Evolutionary conservation across 345 rosid species (phyloP), one percentile per base, ranked within the genome.

Genomic region (Gynandropsis gynandra): DNA sequence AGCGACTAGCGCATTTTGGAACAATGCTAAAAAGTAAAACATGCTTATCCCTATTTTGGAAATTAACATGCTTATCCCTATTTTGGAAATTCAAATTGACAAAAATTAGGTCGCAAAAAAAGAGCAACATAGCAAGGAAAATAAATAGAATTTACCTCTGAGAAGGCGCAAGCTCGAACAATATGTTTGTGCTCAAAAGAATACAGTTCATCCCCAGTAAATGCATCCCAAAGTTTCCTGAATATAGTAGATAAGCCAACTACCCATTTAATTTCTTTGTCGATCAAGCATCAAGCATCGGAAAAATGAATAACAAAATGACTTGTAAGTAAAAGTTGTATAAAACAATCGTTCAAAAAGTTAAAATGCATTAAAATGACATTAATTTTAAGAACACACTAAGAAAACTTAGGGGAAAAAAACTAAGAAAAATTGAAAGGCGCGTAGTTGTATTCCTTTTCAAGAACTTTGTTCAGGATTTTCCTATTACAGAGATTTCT

Each of bases 131-230:
- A 5, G 29, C 29, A 47, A 2, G 16, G 42, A 18, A 32, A 12
- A n/a, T 9, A 45, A 18, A 15, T 36, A 8, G 16, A 55, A 37
- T 62, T 1, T 49, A 85, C 95, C 80, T 82, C 89, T 3, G 97
- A 89, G 72, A 89, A 85, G 46, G 89, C 79, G 40, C 93, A 85
- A 4, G 97, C 87, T 49, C 95, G 74, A 59, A 89, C 93, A 47
- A 89, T 85, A 69, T 89, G 92, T 72, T 82, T 85, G 73, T 89
- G 97, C 41, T 89, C 95, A 70, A 89, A 89, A 27, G 89, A 89
- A 63, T 89, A 95, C 65, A 85, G 67, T 45, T 66, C 87, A 68
- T 82, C 92, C 10, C 97, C 92, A 1, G 92, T 79, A 71, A 85
- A 75, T 15, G 97, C 97, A 74, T 89, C 89, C 93, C 95, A 85